Base-by-base conservation (phyloP, 2,329 filamentous ascomycete genomes). In the Venturia effusa region DNA sequence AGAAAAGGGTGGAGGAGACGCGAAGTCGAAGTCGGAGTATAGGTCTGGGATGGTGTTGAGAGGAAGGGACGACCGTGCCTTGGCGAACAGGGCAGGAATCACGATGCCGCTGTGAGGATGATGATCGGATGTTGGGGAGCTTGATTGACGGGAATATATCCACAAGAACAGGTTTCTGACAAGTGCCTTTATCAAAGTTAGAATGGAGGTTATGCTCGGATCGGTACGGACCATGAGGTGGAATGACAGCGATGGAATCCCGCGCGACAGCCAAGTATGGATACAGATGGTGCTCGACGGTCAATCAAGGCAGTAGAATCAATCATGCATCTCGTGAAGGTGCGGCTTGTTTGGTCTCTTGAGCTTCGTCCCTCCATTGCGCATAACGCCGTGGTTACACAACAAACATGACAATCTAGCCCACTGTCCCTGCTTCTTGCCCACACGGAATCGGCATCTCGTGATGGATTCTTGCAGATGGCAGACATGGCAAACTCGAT, bases 1-100 rank as follows among this genome's bases (percentile, higher is more conserved):
- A 59, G 24, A 62, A n/a, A n/a, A n/a, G n/a, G 34, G 61, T 59
- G 4, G 61, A 57, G 45, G 61, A 59, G 30, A 45, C 13, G 27
- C 5, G 34, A 27, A 27, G 43, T 32, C 51, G 30, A 57, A n/a
- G 59, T n/a, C 27, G 24, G 40, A 1, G 57, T 34, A 24, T 19
- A 39, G 59, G 34, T 24, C 32, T 24, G 7, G 27, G 40, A 11
- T 19, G 57, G n/a, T 22, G 32, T 40, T 40, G 32, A 11, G 32
- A 30, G 59, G 59, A 45, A 61, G 27, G 59, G 41, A 61, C 37
- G 19, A 61, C 37, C 4, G 30, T 57, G 51, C 51, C 51, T 57
- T 19, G n/a, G 51, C 30, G 51, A 17, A n/a, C 19, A 34, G 51
- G 48, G 51, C 27, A 32, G 27, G 41, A 51, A 34, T 4, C 22